Percentiles rank a stretch among this genome's conserved stretches.
These are phyloP conservation scores for Achaetomiella virescens DNA, from an alignment of 495 filamentous ascomycete genomes.

Conservation along the genomic window DNA sequence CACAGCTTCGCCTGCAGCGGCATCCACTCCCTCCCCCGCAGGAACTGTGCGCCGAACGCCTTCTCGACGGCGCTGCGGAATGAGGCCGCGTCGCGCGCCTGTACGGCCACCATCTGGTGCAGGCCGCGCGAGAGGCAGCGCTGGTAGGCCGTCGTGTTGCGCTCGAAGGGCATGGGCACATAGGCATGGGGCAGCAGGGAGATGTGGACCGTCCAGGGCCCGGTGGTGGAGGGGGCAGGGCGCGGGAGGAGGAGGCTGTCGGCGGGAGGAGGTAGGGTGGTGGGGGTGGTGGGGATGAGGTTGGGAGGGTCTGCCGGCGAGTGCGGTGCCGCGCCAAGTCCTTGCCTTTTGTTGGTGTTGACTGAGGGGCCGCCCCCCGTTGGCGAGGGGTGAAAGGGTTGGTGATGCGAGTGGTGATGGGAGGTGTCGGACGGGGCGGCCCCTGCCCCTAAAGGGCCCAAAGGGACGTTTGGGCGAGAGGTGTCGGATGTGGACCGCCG, in stretches of 20 bases:
- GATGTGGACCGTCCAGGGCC: constrained; percentile 51
- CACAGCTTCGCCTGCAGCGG: constrained; percentile 51
- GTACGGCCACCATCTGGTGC: constrained; percentile 47
- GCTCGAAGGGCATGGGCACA: constrained; percentile 53
- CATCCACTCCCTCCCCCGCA: constrained; percentile 46
- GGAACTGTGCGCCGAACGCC: constrained; percentile 44
- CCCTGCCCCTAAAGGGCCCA: constrained; percentile 30
- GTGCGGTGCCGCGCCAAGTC: constrained; percentile 13
- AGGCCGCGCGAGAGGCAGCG: constrained; percentile 51
- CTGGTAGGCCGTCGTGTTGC: constrained; percentile 53
- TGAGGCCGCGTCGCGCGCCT: constrained; percentile 41
- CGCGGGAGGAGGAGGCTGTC: neutral
- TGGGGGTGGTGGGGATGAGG: constrained; percentile 9
- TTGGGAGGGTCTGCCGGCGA: constrained; percentile 14
- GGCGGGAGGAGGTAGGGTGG: too few species aligned
- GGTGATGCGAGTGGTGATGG: constrained; percentile 10
- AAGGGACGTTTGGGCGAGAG: constrained; percentile 22
- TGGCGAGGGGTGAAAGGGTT: constrained; percentile 14
- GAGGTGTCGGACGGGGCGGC: constrained; percentile 17
- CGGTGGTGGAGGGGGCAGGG: constrained; percentile 19
- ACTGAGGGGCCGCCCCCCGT: constrained; percentile 16
- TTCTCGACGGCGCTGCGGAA: constrained; percentile 41
- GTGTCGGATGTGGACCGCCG: constrained; percentile 33
- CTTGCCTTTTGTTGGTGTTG: constrained; percentile 6
- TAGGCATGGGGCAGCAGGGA: constrained; percentile 46